Evolutionary conservation across 148 eudicot species (phyloP).

Genomic region (Vaccinium darrowii): DNA sequence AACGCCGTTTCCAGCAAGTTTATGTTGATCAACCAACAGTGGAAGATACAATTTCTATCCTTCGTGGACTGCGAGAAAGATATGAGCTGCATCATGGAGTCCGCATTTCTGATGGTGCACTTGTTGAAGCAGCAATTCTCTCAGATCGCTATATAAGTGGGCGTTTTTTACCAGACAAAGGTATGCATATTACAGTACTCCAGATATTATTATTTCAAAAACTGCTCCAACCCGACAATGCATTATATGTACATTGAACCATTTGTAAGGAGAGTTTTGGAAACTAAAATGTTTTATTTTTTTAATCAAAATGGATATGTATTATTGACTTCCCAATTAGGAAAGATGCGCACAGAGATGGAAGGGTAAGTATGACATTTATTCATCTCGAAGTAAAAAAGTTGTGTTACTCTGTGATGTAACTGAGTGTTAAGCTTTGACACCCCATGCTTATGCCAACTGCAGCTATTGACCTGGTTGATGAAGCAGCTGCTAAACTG

Average conservation of each 20-base stretch:
- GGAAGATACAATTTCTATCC: constrained; percentile 89
- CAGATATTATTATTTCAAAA: background rate
- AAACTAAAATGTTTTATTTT: background rate
- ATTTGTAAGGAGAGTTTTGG: background rate
- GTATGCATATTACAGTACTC: constrained; percentile 28
- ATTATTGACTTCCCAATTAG: background rate
- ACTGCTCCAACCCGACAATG: background rate
- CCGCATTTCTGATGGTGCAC: constrained; percentile 91
- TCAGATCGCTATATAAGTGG: constrained; percentile 97
- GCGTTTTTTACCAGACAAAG: constrained; percentile 97
- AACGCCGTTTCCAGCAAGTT: constrained; percentile 97
- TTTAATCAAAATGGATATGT: background rate
- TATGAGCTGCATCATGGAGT: constrained; percentile 98
- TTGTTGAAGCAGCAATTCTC: constrained; percentile 92
- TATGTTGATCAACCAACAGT: constrained; percentile 95
- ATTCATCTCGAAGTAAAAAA: background rate
- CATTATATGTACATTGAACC: background rate
- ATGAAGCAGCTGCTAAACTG: constrained; percentile 98
- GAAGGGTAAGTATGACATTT: background rate
- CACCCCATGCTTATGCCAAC: background rate
- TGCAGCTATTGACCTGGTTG: constrained; percentile 75
- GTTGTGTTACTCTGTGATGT: background rate
- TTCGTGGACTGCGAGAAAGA: constrained; percentile 96
- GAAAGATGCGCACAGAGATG: background rate
- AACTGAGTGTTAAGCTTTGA: background rate